Percentiles rank a stretch among this genome's conserved stretches.
Conservation (phyloP, 1,139 yeast genomes). For the Meyerozyma sp. region DNA sequence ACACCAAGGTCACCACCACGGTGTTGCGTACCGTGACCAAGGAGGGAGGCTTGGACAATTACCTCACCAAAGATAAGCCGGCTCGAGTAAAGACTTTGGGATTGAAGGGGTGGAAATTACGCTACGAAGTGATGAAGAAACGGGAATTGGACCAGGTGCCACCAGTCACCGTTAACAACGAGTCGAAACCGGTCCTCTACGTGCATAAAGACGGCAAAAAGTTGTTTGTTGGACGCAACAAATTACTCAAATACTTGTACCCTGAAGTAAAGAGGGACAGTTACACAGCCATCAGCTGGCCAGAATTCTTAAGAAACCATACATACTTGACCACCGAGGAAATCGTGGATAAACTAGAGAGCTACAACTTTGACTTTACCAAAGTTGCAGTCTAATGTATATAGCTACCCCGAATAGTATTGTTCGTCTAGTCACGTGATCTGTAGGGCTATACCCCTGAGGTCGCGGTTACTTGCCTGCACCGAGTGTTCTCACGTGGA, state of each 20-base stretch:
- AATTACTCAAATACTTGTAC: constrained; percentile 49
- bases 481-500: background rate
- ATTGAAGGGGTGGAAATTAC: constrained; percentile 83
- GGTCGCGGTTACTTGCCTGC: background rate
- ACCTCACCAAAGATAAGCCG: constrained; percentile 77
- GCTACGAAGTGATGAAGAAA: constrained; percentile 59
- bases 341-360: constrained; percentile 33
- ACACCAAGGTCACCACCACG: constrained; percentile 66
- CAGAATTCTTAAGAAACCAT: constrained; percentile 37
- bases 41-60: constrained; percentile 92
- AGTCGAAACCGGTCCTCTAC: constrained; percentile 41
- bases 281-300: constrained; percentile 39
- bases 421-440: background rate
- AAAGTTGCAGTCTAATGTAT: constrained; percentile 15
- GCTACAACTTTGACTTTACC: constrained; percentile 29
- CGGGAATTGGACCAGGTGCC: constrained; percentile 22
- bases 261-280: constrained; percentile 47
- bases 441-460: background rate
- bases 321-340: constrained; percentile 36
- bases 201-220: constrained; percentile 43
- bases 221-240: constrained; percentile 60
- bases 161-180: constrained; percentile 26
- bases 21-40: constrained; percentile 81
- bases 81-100: constrained; percentile 92
- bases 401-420: background rate